Evolutionary conservation across 108 stramenopile species (phyloP).

Genomic region (Schizochytrium sp.): DNA sequence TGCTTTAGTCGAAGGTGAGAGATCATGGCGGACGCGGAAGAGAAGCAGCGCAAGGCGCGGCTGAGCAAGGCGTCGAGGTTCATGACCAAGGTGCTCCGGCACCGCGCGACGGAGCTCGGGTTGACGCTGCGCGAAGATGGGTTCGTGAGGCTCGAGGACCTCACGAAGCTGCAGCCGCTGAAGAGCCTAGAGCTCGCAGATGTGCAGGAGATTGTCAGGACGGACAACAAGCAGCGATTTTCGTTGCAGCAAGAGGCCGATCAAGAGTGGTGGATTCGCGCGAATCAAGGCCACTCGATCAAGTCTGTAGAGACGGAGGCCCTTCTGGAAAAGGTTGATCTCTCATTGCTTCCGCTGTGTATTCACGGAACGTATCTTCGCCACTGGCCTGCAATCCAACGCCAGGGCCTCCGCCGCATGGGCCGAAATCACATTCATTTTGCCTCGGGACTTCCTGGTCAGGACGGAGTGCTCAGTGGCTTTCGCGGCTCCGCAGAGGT

Average conservation of each 20-base stretch:
- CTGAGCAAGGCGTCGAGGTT: not conserved
- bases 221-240: not conserved
- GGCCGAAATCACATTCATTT: not conserved
- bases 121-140: not conserved
- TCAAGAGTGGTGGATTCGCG: not conserved
- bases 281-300: not conserved
- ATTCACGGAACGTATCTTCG: not conserved
- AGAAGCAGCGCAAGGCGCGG: not conserved
- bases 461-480: not conserved
- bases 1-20: not conserved
- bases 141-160: not conserved
- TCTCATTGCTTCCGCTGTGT: not conserved
- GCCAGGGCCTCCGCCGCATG: not conserved
- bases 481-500: not conserved
- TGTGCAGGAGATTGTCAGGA: not conserved
- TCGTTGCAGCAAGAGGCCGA: not conserved
- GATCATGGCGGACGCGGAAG: not conserved
- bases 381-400: not conserved
- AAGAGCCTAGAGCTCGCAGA: not conserved
- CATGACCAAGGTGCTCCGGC: slow-evolving; percentile 6
- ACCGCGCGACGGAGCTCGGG: not conserved
- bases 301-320: not conserved
- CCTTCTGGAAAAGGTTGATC: not conserved
- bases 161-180: not conserved
- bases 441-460: not conserved